A percentile compares a stretch with the other conserved stretches of the same genome.
Conservation (phyloP, 371 early-diverging fungal genomes). For the Mucor mucedo region DNA sequence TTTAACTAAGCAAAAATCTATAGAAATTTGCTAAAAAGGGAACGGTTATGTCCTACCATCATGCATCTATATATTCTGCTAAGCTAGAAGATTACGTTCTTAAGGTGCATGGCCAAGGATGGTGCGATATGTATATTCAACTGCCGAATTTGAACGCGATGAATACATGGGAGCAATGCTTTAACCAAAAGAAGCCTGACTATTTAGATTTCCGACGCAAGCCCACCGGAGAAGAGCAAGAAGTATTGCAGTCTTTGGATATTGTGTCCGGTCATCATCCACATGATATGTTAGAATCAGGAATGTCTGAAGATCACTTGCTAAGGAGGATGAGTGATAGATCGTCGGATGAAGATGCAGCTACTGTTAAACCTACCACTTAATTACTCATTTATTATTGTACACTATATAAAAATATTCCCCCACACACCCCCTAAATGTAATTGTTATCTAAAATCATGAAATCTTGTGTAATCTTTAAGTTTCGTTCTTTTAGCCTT, state of each 20-base stretch:
- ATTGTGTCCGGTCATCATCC: slow-evolving; percentile 7
- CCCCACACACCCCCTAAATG: background rate
- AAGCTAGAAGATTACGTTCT: slow-evolving; percentile 57
- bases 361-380: background rate
- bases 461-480: no score
- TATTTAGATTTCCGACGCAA: slow-evolving; percentile 13
- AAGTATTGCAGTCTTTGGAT: slow-evolving; percentile 11
- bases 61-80: slow-evolving; percentile 51
- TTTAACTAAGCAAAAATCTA: background rate
- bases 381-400: background rate
- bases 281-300: slow-evolving; percentile 22
- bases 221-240: background rate
- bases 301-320: slow-evolving; percentile 22
- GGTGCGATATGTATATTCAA: slow-evolving; percentile 58
- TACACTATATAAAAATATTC: background rate
- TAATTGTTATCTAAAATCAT: no score
- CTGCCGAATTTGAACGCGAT: slow-evolving; percentile 52
- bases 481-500: no score
- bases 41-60: slow-evolving; percentile 50
- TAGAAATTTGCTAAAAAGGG: slow-evolving; percentile 55
- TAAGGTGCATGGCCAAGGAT: slow-evolving; percentile 54
- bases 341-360: slow-evolving; percentile 2
- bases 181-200: slow-evolving; percentile 38
- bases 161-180: slow-evolving; percentile 52
- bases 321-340: slow-evolving; percentile 17